Conservation (phyloP, 768 basidiomycete genomes). For the Tylopilus felleus region DNA sequence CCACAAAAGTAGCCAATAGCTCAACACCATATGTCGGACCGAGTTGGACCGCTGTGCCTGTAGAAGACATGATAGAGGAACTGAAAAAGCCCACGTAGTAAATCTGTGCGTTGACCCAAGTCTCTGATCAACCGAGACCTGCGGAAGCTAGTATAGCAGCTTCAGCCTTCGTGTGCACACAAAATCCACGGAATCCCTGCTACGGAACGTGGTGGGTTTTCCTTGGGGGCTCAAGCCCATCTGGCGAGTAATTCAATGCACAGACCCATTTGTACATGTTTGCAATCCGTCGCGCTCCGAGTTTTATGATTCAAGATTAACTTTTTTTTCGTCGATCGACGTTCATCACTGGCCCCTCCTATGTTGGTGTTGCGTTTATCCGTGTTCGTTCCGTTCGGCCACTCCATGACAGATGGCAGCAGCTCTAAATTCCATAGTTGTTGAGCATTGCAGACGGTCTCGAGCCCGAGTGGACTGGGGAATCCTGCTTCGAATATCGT, state of each 20-base stretch:
- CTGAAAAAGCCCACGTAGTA: background rate
- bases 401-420: background rate
- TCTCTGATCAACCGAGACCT: background rate
- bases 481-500: too few species aligned
- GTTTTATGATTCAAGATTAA: background rate
- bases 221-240: background rate
- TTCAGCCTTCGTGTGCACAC: background rate
- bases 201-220: background rate
- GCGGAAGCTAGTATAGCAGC: background rate
- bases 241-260: background rate
- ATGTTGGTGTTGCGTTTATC: background rate
- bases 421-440: background rate
- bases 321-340: background rate
- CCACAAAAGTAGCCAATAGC: constrained; percentile 4
- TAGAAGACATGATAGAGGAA: background rate
- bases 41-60: background rate
- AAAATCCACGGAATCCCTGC: background rate
- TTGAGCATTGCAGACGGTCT: too few species aligned
- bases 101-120: background rate
- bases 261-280: background rate
- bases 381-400: background rate
- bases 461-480: too few species aligned
- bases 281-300: background rate
- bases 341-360: background rate
- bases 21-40: constrained; percentile 1